Conservation (phyloP, 78 protist genomes). For the Neovahlkampfia damariscottae region DNA sequence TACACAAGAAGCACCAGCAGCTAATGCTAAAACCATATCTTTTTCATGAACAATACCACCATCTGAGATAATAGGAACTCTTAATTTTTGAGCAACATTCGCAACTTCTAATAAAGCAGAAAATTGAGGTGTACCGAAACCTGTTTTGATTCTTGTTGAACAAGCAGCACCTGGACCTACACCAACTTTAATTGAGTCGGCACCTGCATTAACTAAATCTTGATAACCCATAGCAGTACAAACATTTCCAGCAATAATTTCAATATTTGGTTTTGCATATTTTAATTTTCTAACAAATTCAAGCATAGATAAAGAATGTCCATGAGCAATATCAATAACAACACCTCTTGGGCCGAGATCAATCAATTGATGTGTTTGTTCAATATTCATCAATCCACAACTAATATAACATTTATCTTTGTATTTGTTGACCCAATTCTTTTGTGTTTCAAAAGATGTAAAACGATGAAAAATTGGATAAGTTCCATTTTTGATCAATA, state of each 20-base stretch:
- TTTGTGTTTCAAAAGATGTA: conserved; percentile 3
- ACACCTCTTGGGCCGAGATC: conserved; percentile 9
- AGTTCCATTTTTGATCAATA: conserved; percentile 17
- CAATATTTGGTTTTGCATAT: conserved; percentile 17
- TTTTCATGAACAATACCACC: conserved; percentile 85
- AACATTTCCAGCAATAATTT: conserved; percentile 77
- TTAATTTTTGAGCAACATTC: conserved; percentile 33
- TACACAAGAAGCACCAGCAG: conserved; percentile 74
- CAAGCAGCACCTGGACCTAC: conserved; percentile 93
- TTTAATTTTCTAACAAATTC: conserved; percentile 9
- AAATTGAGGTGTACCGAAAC: conserved; percentile 66
- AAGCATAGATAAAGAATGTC: neutral
- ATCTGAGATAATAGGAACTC: conserved; percentile 86
- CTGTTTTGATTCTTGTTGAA: conserved; percentile 84
- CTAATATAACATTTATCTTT: neutral
- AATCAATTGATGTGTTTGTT: neutral
- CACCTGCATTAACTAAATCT: conserved; percentile 76
- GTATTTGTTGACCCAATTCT: neutral
- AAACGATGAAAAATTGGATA: conserved; percentile 23
- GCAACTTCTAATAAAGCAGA: conserved; percentile 70
- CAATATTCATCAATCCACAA: conserved; percentile 2
- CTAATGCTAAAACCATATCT: conserved; percentile 80
- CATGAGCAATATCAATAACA: conserved; percentile 37
- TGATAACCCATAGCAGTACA: conserved; percentile 59
- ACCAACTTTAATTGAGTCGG: conserved; percentile 85